These are phyloP conservation scores for Nelumbo lutea DNA, from an alignment of 164 flowering plant genomes.

Conservation along the genomic window DNA sequence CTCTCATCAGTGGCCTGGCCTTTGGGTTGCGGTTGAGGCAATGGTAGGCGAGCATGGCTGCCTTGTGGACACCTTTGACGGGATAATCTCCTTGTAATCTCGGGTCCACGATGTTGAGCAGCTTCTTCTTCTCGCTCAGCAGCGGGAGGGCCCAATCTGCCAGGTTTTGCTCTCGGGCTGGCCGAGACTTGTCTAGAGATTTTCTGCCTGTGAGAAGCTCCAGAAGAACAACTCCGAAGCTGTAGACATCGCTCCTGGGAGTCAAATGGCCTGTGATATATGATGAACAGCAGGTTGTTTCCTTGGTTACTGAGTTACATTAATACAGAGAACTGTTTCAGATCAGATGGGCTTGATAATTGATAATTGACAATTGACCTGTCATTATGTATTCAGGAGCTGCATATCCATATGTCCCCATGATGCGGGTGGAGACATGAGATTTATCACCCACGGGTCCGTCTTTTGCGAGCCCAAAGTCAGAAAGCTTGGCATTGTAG, in stretches of 20 bases:
- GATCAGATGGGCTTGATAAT: not conserved
- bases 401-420: slow-evolving; percentile 1
- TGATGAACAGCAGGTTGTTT: too few species aligned
- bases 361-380: not conserved
- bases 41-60: slow-evolving; percentile 68
- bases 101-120: slow-evolving; percentile 51
- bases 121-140: slow-evolving; percentile 56
- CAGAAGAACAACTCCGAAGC: not conserved
- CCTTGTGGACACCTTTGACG: slow-evolving; percentile 52
- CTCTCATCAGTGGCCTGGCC: slow-evolving; percentile 71
- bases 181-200: not conserved
- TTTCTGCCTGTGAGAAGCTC: slow-evolving; percentile 2
- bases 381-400: not conserved
- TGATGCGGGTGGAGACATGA: not conserved
- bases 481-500: slow-evolving; percentile 1
- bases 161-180: not conserved
- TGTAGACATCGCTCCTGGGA: not conserved
- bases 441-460: not conserved
- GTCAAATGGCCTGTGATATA: not conserved
- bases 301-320: too few species aligned
- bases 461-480: not conserved
- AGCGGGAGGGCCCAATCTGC: slow-evolving; percentile 23
- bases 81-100: slow-evolving; percentile 61
- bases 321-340: too few species aligned
- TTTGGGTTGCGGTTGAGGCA: slow-evolving; percentile 64